Evolutionary conservation across 257 asterid genomes (phyloP).

Genomic region (Ehretia macrophylla): DNA sequence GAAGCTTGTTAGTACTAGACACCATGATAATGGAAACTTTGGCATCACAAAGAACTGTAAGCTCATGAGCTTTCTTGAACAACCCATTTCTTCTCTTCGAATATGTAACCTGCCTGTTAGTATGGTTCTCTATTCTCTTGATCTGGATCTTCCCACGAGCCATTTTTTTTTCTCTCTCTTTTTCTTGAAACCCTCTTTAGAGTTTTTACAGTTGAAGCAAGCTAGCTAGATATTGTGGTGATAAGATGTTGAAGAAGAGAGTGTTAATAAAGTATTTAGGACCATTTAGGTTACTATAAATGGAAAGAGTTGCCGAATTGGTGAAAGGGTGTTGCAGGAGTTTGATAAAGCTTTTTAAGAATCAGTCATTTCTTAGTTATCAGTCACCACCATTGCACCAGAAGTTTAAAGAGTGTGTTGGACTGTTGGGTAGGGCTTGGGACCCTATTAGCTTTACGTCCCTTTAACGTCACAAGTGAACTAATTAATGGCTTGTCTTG

Average conservation of each 20-base stretch:
- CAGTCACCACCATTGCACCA: constrained; percentile 49
- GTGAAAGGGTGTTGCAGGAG: constrained; percentile 54
- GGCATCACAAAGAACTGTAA: constrained; percentile 58
- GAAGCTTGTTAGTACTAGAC: constrained; percentile 84
- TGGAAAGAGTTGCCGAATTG: constrained; percentile 49
- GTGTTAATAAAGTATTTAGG: constrained; percentile 19
- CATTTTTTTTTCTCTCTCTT: constrained; percentile 27
- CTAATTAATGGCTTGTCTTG: constrained; percentile 1
- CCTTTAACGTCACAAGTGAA: constrained; percentile 5
- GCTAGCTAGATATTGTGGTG: not conserved
- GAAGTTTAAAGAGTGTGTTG: constrained; percentile 1
- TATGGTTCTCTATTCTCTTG: constrained; percentile 91
- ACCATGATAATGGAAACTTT: constrained; percentile 50
- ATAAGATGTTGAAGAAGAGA: no score
- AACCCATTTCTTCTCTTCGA: constrained; percentile 97
- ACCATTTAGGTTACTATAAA: constrained; percentile 30
- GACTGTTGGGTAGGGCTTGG: not conserved
- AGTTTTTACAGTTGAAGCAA: constrained; percentile 5
- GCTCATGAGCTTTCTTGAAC: constrained; percentile 93
- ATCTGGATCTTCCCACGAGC: constrained; percentile 99
- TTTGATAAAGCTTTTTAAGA: constrained; percentile 55
- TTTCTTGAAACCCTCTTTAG: not conserved
- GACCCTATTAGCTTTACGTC: not conserved
- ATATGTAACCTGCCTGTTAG: constrained; percentile 93
- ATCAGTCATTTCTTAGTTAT: constrained; percentile 68